Base-by-base conservation (phyloP, 164 flowering plant genomes). In the Tinospora cordifolia region DNA sequence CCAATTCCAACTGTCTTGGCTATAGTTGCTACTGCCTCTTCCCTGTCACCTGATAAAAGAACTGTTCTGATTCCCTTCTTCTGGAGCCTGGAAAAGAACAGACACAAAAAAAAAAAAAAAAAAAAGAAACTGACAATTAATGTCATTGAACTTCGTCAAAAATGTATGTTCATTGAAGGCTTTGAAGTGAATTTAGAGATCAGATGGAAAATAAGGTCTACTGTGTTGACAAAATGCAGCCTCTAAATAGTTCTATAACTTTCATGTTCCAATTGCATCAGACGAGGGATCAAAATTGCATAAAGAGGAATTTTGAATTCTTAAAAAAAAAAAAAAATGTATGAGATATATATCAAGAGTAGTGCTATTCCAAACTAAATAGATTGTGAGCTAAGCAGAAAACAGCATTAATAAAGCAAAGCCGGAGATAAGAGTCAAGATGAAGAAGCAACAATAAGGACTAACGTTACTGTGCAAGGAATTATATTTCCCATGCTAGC, bases 11-110 rank as follows among this genome's bases (percentile, higher is more conserved):
- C 85, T 25, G 79, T 68, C 79, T 83, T 81, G 69, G 92, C 98
- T 72, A 89, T 76, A 39, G 80, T 84, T 91, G 92, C 92, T 70
- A 90, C 98, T 88, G 98, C 97, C 91, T 89, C 98, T 91, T 93
- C 96, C 98, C 95, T 89, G 87, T 93, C 98, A 59, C 98, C 98
- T 66, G 98, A 93, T 70, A 91, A 77, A 19, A 93, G 85, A 67
- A 88, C 75, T 49, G 92, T 86, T 75, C 76, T 83, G 83, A 93
- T 87, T 64, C 96, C 93, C 79, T 80, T 85, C 75, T 85, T 75
- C 76, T 81, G 87, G 49, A 93, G 88, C 87, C 98, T 93, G 68
- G 65, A 27, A 62, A n/a, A 71, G 19, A 5, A 64, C 60, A 41
- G 67, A 10, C 34, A 46, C n/a, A n/a, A n/a, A n/a, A n/a, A n/a